phyloP scores from a whole-genome alignment of 768 basidiomycete genomes.

The Pleurotus ostreatus region DNA sequence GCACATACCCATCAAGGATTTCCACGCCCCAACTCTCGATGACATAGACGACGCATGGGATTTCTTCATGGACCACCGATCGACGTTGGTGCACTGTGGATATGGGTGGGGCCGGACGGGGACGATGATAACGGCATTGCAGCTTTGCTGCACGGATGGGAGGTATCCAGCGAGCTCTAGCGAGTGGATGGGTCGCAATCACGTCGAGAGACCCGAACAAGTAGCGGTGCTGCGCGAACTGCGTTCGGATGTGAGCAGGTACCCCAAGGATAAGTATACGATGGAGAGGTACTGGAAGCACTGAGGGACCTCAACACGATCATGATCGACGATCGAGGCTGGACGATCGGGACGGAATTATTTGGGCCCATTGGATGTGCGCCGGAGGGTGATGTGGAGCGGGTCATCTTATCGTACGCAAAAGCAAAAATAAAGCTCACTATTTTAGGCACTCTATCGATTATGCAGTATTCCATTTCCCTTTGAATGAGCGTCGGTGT shows the following conservation, averaged over 20 bases:
- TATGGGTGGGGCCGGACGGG: constrained; percentile 11
- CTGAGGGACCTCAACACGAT: too few relatives aligned
- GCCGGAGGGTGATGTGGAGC: too few relatives aligned
- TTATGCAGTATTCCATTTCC: too few relatives aligned
- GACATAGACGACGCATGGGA: constrained; percentile 14
- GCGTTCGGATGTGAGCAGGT: not conserved
- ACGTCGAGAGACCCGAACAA: not conserved
- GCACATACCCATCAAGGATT: constrained; percentile 18
- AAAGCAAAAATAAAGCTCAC: too few relatives aligned
- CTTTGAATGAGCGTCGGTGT: too few relatives aligned
- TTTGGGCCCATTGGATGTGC: too few relatives aligned
- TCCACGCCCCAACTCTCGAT: constrained; percentile 14
- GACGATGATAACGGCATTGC: constrained; percentile 10
- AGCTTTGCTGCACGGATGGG: constrained; percentile 7
- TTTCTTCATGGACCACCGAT: constrained; percentile 11
- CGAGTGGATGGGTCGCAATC: not conserved
- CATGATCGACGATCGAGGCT: too few relatives aligned
- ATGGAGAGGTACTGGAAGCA: not conserved
- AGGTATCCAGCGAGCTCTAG: not conserved
- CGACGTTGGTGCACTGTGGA: constrained; percentile 10
- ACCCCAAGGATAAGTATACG: not conserved
- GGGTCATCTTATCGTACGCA: too few relatives aligned
- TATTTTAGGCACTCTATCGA: too few relatives aligned
- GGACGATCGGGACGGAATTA: too few relatives aligned
- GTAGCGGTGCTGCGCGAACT: not conserved